Conservation (phyloP, 306 rosid species). For the Rosa chinensis region DNA sequence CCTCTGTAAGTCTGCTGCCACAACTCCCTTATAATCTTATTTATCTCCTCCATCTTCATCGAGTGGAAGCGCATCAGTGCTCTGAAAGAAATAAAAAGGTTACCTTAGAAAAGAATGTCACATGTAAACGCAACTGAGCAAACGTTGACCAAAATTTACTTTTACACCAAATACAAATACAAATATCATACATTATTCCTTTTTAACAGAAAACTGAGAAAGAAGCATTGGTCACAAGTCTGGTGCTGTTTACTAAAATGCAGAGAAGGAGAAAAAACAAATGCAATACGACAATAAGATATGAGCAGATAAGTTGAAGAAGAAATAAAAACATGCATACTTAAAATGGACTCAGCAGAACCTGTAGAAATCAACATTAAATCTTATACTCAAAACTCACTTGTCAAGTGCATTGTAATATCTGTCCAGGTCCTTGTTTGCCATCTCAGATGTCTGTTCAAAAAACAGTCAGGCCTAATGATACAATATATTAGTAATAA, state of each 20-base stretch:
- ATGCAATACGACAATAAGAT: not conserved
- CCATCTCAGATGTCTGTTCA: constrained; percentile 92
- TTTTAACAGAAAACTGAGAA: not conserved
- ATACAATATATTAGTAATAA: constrained; percentile 9
- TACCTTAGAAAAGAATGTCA: not conserved
- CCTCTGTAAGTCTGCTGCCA: constrained; percentile 99
- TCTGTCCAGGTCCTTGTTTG: constrained; percentile 98
- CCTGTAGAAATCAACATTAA: not conserved
- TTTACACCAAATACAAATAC: not conserved
- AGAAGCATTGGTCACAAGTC: not conserved
- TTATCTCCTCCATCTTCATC: constrained; percentile 99
- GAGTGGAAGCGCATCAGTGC: constrained; percentile 96
- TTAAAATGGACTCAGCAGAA: not conserved
- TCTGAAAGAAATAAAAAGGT: constrained; percentile 43
- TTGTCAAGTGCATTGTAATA: constrained; percentile 95
- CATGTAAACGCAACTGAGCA: not conserved
- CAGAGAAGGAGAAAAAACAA: not conserved
- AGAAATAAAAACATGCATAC: not conserved
- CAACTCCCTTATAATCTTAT: constrained; percentile 90
- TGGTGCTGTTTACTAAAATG: not conserved
- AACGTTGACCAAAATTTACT: not conserved
- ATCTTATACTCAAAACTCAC: constrained; percentile 44
- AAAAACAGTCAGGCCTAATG: constrained; percentile 22
- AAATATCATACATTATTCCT: not conserved
- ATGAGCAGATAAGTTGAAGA: not conserved